Evolutionary conservation across 1,284 basidiomycete genomes (phyloP), one percentile per base, ranked within the genome.

Genomic region (Ceratobasidium sp.): DNA sequence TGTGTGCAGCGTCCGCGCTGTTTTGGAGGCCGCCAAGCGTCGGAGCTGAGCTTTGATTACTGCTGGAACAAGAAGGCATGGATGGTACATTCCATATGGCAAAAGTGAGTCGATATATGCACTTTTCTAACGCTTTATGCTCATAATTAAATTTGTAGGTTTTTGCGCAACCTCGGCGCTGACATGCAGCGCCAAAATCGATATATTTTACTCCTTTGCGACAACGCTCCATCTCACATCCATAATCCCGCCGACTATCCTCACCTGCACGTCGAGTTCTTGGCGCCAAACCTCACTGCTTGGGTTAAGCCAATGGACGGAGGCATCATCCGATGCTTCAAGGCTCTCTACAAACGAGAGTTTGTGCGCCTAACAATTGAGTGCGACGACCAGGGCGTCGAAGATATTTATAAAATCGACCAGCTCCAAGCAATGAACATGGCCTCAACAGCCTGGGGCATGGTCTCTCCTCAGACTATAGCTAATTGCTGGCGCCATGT

Each of bases 51-150:
- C 0, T 81, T 80, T 72, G 58, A 77, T 50, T 81, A 82, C 69
- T 67, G 57, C n/a, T 78, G 76, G 76, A 81, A 81, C 75, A 73
- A 75, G 16, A 81, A 78, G 32, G 80, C 80, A 13, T 82, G 80
- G 81, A 82, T 82, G 81, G 81, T 78, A 4, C 35, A 73, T 1
- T 54, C 38, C 0, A 73, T 82, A 0, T 82, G 63, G 63, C 44
- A 66, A 13, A 66, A 23, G 63, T 64, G 49, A 54, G 63, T n/a
- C 4, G 1, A 54, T 54, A 32, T 49, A 26, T 26, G 4, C 30
- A n/a, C 21, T 18, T 35, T 64, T 49, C 7, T 38, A 21, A 38
- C 9, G 30, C 35, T 43, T 49, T 30, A 13, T 46, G 7, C 18
- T 4, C 13, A 26, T 47, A 46, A 47, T 63, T 63, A 62, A 5